phyloP scores from a whole-genome alignment of 2,329 filamentous ascomycete genomes.

The Paracoccidioides lutzii region DNA sequence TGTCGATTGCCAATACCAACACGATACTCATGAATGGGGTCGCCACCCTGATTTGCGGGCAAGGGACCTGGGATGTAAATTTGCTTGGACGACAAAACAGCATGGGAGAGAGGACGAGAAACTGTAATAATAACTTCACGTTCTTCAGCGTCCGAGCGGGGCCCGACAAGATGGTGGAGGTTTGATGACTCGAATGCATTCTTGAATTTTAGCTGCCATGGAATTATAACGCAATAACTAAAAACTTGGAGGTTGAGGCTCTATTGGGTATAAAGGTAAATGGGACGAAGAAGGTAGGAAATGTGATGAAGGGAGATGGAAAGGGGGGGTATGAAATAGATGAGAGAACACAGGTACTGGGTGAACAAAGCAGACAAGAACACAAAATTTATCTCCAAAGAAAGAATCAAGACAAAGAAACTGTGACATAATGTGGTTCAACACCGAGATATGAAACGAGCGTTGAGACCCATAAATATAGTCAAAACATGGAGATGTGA shows the following conservation, averaged over 20 bases:
- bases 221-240: background rate
- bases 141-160: background rate
- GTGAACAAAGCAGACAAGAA: background rate
- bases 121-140: constrained; percentile 1
- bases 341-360: background rate
- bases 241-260: background rate
- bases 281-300: background rate
- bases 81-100: constrained; percentile 4
- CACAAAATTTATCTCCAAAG: no score
- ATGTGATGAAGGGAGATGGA: background rate
- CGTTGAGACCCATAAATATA: no score
- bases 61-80: constrained; percentile 5
- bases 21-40: constrained; percentile 2
- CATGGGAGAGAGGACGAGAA: constrained; percentile 1
- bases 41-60: background rate
- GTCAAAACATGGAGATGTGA: no score
- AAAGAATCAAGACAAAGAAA: no score
- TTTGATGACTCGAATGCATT: constrained; percentile 3
- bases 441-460: no score
- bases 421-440: no score
- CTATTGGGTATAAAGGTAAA: background rate
- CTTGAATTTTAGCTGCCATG: background rate
- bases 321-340: background rate
- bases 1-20: constrained; percentile 1
- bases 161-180: background rate